A percentile compares a stretch with the other conserved stretches of the same genome.
Evolutionary conservation across 768 basidiomycete genomes (phyloP).

Genomic region (Leccinum olivaceopallidum): DNA sequence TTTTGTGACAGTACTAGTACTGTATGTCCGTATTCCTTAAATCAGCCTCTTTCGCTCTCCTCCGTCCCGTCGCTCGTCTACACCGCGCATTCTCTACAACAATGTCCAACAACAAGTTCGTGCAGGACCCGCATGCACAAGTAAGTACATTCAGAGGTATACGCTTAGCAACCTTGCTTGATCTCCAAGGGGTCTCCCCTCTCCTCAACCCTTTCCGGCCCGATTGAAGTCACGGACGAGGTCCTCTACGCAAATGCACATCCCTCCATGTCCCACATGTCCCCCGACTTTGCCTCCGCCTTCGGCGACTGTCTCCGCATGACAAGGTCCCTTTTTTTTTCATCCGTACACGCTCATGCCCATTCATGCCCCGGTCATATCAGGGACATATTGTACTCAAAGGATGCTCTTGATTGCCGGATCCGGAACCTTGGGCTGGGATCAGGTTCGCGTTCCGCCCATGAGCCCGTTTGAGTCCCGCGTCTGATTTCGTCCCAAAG

Average conservation of each 20-base stretch:
- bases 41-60: not conserved
- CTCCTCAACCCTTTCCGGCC: constrained; percentile 38
- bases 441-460: constrained; percentile 56
- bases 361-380: not conserved
- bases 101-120: constrained; percentile 26
- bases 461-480: not conserved
- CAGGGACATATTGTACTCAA: constrained; percentile 78
- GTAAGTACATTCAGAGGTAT: constrained; percentile 31
- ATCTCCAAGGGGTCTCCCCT: too few relatives aligned
- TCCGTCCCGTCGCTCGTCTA: not conserved
- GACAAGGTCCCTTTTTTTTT: constrained; percentile 52
- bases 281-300: constrained; percentile 82
- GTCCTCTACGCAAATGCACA: constrained; percentile 93
- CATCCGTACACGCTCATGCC: not conserved
- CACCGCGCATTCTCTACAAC: not conserved
- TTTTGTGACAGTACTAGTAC: not conserved
- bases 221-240: constrained; percentile 64
- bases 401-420: constrained; percentile 87
- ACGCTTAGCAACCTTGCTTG: too few relatives aligned
- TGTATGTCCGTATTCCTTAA: constrained; percentile 5
- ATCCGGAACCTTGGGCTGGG: constrained; percentile 96
- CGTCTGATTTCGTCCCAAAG: constrained; percentile 39
- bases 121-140: constrained; percentile 45
- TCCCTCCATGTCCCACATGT: constrained; percentile 86
- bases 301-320: constrained; percentile 89